Percentiles rank a stretch among this genome's conserved stretches.
These are phyloP conservation scores for Talaromyces borbonicus DNA, from an alignment of 495 filamentous ascomycete genomes.

Conservation along the genomic window DNA sequence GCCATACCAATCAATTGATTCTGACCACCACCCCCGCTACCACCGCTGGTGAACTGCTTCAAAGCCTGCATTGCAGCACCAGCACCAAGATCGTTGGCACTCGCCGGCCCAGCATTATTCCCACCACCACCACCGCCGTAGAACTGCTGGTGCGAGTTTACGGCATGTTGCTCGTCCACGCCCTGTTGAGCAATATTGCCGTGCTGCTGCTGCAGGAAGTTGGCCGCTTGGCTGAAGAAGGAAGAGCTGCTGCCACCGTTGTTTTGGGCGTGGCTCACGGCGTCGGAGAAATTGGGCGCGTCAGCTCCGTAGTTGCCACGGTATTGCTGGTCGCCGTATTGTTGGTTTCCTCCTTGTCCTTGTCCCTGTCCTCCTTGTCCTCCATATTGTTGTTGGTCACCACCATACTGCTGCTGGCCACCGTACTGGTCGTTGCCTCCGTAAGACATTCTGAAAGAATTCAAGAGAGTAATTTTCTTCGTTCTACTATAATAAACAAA, in stretches of 20 bases:
- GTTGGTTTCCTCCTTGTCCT: background rate
- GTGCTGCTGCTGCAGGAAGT: constrained; percentile 6
- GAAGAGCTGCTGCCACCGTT: constrained; percentile 4
- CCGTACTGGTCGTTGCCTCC: too few species aligned
- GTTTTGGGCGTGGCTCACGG: constrained; percentile 4
- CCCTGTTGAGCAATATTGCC: constrained; percentile 14
- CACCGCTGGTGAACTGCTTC: constrained; percentile 48
- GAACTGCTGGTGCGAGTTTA: constrained; percentile 45
- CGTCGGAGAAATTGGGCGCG: constrained; percentile 6
- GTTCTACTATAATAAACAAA: too few species aligned
- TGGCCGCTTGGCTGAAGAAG: constrained; percentile 7
- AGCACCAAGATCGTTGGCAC: constrained; percentile 38
- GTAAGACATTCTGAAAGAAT: constrained; percentile 4
- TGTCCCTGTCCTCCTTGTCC: too few species aligned
- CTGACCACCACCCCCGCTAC: constrained; percentile 25
- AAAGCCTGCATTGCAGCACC: constrained; percentile 60
- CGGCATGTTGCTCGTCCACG: constrained; percentile 47
- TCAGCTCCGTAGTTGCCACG: constrained; percentile 6
- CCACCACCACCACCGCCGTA: constrained; percentile 34
- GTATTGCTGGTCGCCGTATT: constrained; percentile 7
- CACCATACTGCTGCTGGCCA: too few species aligned
- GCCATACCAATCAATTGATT: constrained; percentile 57
- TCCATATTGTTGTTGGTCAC: too few species aligned
- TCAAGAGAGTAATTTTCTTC: too few species aligned
- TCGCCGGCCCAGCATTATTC: constrained; percentile 19